These are phyloP conservation scores for Ustilago nuda DNA, from an alignment of 1,284 basidiomycete species.

Conservation along the genomic window DNA sequence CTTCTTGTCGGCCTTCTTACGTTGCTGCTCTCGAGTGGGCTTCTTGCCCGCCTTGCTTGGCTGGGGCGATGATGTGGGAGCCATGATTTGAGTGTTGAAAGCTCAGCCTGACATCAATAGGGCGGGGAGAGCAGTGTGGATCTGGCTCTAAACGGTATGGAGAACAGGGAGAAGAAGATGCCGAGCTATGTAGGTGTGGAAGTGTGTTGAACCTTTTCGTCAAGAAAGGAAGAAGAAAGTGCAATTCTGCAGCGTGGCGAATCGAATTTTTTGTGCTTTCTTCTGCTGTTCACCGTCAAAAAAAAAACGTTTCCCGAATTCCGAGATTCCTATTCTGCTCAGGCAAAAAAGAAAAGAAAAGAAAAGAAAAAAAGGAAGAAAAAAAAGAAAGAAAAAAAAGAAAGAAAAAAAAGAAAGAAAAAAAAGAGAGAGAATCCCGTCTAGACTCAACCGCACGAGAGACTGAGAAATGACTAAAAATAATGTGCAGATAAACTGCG, in stretches of 20 bases:
- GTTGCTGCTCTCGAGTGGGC: slow-evolving; percentile 45
- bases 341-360: neutral
- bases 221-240: slow-evolving; percentile 8
- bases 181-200: neutral
- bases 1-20: slow-evolving; percentile 45
- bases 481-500: no score
- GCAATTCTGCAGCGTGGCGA: slow-evolving; percentile 7
- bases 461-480: no score
- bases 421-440: no score
- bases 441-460: no score
- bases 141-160: neutral
- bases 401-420: neutral
- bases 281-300: neutral
- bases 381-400: no score
- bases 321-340: slow-evolving; percentile 13
- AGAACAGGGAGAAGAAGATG: neutral
- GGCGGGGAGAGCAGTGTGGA: neutral
- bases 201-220: neutral
- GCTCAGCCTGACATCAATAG: slow-evolving; percentile 8
- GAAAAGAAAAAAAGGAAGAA: neutral
- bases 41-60: slow-evolving; percentile 42
- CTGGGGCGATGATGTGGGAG: slow-evolving; percentile 27
- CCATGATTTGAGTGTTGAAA: slow-evolving; percentile 12
- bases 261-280: slow-evolving; percentile 30
- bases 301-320: slow-evolving; percentile 5